phyloP scores from a whole-genome alignment of 768 basidiomycete genomes.

The Rhodotorula sphaerocarpa region DNA sequence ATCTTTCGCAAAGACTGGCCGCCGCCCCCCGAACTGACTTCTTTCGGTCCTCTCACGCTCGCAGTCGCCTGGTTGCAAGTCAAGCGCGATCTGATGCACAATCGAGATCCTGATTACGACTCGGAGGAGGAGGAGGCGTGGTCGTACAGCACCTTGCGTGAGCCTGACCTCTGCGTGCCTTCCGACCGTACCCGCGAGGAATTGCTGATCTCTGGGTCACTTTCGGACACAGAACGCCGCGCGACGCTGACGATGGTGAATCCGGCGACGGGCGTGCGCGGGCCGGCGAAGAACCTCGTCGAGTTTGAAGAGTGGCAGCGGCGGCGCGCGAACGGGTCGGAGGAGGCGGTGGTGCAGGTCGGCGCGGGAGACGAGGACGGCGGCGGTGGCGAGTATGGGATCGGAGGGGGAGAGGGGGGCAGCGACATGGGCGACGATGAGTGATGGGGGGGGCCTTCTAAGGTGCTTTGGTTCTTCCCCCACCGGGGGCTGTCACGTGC shows the following conservation, averaged over 20 bases:
- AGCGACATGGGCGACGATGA: background rate
- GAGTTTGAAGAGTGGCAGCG: conserved; percentile 9
- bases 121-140: conserved; percentile 35
- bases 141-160: conserved; percentile 22
- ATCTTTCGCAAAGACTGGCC: too few species aligned
- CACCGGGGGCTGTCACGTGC: background rate
- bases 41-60: background rate
- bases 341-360: background rate
- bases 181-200: background rate
- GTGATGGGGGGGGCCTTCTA: background rate
- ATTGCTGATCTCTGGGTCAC: background rate
- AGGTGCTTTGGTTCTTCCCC: background rate
- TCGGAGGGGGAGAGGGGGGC: too few species aligned
- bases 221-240: conserved; percentile 3
- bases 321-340: background rate
- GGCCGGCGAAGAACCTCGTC: background rate
- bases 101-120: conserved; percentile 37
- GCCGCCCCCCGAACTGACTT: too few species aligned
- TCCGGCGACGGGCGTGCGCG: background rate
- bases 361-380: background rate
- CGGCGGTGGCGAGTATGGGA: background rate
- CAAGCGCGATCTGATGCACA: conserved; percentile 31
- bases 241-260: background rate
- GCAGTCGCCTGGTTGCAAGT: conserved; percentile 29
- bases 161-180: background rate